Conservation (phyloP, 495 filamentous ascomycete genomes). For the Xylaria palmicola region DNA sequence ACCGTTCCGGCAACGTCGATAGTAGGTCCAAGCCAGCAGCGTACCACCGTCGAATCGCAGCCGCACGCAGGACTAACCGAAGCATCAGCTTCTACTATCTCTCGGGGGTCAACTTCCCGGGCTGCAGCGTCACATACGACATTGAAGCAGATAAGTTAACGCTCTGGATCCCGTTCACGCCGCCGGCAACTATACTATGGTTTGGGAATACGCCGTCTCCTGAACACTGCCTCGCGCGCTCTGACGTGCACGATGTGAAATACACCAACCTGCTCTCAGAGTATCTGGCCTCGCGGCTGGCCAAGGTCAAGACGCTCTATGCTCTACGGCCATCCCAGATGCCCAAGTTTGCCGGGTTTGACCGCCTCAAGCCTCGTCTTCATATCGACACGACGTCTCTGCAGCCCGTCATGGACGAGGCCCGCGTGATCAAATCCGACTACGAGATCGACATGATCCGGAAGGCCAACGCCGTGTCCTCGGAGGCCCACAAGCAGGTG, state of each 20-base stretch:
- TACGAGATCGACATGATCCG: slow-evolving; percentile 80
- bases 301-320: slow-evolving; percentile 38
- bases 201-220: slow-evolving; percentile 55
- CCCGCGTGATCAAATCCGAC: slow-evolving; percentile 72
- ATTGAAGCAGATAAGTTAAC: slow-evolving; percentile 55
- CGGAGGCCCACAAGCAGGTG: slow-evolving; percentile 68
- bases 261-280: slow-evolving; percentile 35
- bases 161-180: slow-evolving; percentile 60
- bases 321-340: slow-evolving; percentile 42
- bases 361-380: slow-evolving; percentile 30
- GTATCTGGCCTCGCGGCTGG: slow-evolving; percentile 32
- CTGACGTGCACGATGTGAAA: slow-evolving; percentile 54
- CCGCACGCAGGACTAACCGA: slow-evolving; percentile 12
- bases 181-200: slow-evolving; percentile 58
- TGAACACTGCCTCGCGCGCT: slow-evolving; percentile 49
- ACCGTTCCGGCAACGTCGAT: slow-evolving; percentile 63
- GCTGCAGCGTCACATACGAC: slow-evolving; percentile 63
- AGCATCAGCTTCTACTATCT: slow-evolving; percentile 63
- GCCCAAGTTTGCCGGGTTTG: slow-evolving; percentile 36
- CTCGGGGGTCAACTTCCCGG: slow-evolving; percentile 58
- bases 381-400: slow-evolving; percentile 48
- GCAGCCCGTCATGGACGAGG: slow-evolving; percentile 65
- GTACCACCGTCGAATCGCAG: background rate
- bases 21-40: slow-evolving; percentile 38
- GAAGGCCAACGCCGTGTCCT: slow-evolving; percentile 74